These are phyloP conservation scores for Ceratobasidium sp. DNA, from an alignment of 1,284 basidiomycete genomes.

Conservation along the genomic window DNA sequence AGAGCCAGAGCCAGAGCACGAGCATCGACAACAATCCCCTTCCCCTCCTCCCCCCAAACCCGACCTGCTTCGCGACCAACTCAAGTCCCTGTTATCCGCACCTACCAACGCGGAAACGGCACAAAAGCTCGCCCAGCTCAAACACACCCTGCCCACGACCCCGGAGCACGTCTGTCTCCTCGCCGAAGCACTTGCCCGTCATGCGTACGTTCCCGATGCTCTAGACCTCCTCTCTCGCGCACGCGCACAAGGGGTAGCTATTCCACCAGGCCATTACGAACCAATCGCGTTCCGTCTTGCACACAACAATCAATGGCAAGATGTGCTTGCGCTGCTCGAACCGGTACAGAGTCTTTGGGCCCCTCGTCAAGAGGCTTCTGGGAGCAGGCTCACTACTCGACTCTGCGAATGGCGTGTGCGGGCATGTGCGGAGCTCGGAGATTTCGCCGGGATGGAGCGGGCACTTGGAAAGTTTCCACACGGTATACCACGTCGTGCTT, in stretches of 20 bases:
- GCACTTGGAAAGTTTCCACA: conserved; percentile 38
- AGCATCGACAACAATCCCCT: not conserved
- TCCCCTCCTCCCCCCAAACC: not conserved
- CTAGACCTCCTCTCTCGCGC: conserved; percentile 9
- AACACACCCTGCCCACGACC: not conserved
- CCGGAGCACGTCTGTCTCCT: conserved; percentile 32
- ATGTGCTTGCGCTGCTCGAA: conserved; percentile 32
- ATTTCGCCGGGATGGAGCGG: conserved; percentile 41
- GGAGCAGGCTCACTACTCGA: conserved; percentile 27
- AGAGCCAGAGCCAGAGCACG: not conserved
- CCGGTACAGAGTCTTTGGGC: conserved; percentile 15
- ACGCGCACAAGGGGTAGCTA: conserved; percentile 11
- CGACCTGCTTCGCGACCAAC: conserved; percentile 3
- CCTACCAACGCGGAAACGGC: conserved; percentile 13
- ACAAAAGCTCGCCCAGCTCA: conserved; percentile 19
- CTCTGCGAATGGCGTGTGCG: conserved; percentile 40
- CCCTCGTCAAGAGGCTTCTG: not conserved
- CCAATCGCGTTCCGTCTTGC: conserved; percentile 29
- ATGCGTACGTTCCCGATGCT: conserved; percentile 36
- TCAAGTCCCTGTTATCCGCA: conserved; percentile 9
- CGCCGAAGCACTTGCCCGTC: conserved; percentile 35
- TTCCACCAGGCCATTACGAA: conserved; percentile 32
- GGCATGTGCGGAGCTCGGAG: conserved; percentile 40
- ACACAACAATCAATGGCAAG: conserved; percentile 15
- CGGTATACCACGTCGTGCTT: conserved; percentile 23